Evolutionary conservation across 768 basidiomycete species (phyloP).

Genomic region (Podaxis sp.): DNA sequence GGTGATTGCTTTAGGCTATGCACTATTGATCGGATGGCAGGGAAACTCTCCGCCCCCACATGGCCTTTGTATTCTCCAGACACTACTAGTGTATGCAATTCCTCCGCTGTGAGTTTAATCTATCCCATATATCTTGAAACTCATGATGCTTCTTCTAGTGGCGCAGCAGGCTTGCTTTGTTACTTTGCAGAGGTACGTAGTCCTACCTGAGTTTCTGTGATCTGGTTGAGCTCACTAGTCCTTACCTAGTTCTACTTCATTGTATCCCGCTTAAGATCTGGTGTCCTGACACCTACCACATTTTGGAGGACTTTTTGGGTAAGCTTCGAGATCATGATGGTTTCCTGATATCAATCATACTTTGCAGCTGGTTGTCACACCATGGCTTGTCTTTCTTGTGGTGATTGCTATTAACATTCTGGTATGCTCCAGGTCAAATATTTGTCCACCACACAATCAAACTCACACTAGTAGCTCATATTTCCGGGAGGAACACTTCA

Average conservation of each 20-base stretch:
- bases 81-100: neutral
- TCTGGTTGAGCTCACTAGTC: too few relatives aligned
- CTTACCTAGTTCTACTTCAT: neutral
- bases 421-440: neutral
- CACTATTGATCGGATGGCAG: neutral
- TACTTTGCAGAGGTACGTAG: neutral
- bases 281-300: neutral
- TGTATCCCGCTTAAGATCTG: neutral
- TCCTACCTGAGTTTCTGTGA: too few relatives aligned
- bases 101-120: neutral
- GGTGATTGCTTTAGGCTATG: neutral
- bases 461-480: neutral
- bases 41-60: neutral
- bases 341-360: neutral
- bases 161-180: neutral
- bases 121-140: too few relatives aligned
- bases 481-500: neutral
- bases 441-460: neutral
- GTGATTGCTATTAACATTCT: neutral
- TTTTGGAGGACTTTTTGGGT: neutral
- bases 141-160: neutral
- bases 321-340: neutral
- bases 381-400: neutral
- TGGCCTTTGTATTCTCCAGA: neutral
- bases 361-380: neutral